Evolutionary conservation across 2,329 filamentous ascomycete genomes (phyloP), one percentile per base, ranked within the genome.

Genomic region (Colletotrichum viniferum): DNA sequence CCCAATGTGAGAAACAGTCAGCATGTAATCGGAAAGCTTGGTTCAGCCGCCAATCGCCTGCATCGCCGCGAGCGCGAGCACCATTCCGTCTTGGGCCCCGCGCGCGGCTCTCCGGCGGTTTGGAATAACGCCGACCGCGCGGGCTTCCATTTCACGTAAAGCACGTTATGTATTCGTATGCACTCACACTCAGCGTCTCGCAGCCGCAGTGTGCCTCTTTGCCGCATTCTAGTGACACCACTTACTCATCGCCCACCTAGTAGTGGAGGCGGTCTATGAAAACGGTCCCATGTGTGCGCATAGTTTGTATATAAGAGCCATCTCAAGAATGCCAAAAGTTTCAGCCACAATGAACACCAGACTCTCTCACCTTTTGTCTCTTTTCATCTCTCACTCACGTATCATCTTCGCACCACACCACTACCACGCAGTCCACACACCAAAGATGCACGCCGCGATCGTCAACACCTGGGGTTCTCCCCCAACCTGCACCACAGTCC

Each of bases 391-490:
- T 1, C 43, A 52, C 1, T 63, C 26, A 14, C 12, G 7, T 3
- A 52, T n/a, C 38, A 64, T 13, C 4, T 4, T 14, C n/a, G 14
- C 4, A 34, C 79, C 43, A 3, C 43, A 21, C 4, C n/a, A 21
- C 10, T 21, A 52, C n/a, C 43, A 52, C 1, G 13, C n/a, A 3
- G 2, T 24, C 12, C 43, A 21, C 0, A 6, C 10, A 21, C 43
- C 43, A 52, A 81, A 76, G 28, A 82, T 82, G 82, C 81, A 86
- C 69, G 82, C 84, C 64, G 86, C 85, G 56, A 80, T 85, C 76
- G 83, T 89, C 76, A 80, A 80, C 6, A 71, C 82, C 72, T 88
- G 86, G 85, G 84, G 83, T 4, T 71, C 81, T 21, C 4, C 78
- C 18, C 81, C 81, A 21, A 78, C 76, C 21, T 52, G 78, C 36